Conservation (phyloP, 257 asterid species). For the Penstemon eatonii region DNA sequence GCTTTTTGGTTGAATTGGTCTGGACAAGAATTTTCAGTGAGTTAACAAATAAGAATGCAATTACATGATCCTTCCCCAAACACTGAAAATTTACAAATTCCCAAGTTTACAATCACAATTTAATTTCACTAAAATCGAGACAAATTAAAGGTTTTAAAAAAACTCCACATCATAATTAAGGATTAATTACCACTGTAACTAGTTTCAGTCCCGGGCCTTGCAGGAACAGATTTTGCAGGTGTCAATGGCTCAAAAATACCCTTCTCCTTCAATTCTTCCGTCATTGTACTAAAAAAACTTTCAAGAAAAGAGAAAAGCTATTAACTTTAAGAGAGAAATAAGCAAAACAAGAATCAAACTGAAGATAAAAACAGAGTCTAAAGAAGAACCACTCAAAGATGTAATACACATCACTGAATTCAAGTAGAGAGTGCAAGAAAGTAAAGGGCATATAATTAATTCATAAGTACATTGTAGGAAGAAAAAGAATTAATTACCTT, state of each 20-base stretch:
- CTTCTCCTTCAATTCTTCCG: constrained; percentile 10
- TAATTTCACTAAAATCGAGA: not conserved
- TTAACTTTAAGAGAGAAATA: not conserved
- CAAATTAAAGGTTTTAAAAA: not conserved
- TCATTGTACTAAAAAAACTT: constrained; percentile 3
- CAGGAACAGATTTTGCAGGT: constrained; percentile 20
- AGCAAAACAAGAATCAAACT: constrained; percentile 14
- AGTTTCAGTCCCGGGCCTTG: not conserved
- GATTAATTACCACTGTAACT: not conserved
- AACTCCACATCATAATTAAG: constrained; percentile 13
- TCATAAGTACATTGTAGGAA: no score
- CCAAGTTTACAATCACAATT: not conserved
- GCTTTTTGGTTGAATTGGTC: no score
- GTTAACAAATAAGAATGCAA: not conserved
- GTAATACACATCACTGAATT: no score
- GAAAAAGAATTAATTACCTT: no score
- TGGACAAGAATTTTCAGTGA: not conserved
- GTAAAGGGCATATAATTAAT: no score
- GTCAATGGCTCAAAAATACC: constrained; percentile 29
- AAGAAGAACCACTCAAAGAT: not conserved
- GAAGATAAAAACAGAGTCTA: constrained; percentile 5
- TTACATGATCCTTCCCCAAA: not conserved
- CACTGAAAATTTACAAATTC: not conserved
- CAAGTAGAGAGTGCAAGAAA: no score
- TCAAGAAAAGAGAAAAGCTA: not conserved